Conservation (phyloP, 768 basidiomycete genomes). For the Russula emetica region DNA sequence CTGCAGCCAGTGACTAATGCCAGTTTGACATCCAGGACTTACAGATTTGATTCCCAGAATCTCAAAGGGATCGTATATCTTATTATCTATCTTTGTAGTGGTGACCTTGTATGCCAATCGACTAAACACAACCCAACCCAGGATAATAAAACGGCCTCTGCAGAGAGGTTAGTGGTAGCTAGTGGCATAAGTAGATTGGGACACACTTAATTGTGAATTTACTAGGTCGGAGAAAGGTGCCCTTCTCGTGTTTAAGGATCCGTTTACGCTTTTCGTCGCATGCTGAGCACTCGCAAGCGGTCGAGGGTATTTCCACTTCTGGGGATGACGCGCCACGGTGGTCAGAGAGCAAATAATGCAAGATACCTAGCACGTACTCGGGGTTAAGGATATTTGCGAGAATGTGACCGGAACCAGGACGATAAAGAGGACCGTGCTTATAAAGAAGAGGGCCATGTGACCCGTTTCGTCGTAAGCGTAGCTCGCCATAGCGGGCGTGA, state of each 20-base stretch:
- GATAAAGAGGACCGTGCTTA: constrained; percentile 84
- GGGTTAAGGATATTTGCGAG: constrained; percentile 20
- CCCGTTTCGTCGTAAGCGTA: constrained; percentile 86
- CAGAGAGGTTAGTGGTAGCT: not conserved
- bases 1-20: not conserved
- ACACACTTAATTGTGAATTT: constrained; percentile 17
- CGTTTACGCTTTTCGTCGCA: constrained; percentile 34
- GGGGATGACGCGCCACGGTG: not conserved
- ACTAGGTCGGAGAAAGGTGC: constrained; percentile 20
- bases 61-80: constrained; percentile 89
- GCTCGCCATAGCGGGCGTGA: constrained; percentile 53
- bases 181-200: constrained; percentile 5
- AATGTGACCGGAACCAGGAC: constrained; percentile 76
- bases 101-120: constrained; percentile 65
- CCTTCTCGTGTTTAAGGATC: constrained; percentile 30
- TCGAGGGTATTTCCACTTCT: constrained; percentile 16
- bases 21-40: constrained; percentile 32
- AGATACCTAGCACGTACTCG: constrained; percentile 4
- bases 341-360: not conserved
- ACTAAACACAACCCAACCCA: constrained; percentile 72
- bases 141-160: constrained; percentile 56
- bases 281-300: constrained; percentile 26
- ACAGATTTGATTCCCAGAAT: constrained; percentile 78
- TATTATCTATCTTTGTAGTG: constrained; percentile 53
- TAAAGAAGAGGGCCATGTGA: constrained; percentile 85